Conservation (phyloP, 2,329 filamentous ascomycete species). For the Graphilbum ipis-grandicollis region DNA sequence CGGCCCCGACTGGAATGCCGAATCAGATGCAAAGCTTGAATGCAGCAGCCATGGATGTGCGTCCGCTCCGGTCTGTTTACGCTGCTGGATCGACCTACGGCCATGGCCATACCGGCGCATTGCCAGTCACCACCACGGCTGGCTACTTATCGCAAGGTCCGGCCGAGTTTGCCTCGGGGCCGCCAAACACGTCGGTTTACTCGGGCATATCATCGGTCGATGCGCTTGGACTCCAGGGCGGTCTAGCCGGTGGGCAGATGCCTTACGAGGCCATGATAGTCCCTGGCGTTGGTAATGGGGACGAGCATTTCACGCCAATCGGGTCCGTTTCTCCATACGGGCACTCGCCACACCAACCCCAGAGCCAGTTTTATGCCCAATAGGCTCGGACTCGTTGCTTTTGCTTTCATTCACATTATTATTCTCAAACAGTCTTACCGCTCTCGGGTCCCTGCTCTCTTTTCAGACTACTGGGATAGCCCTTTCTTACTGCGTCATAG, state of each 20-base stretch:
- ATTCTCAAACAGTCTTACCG: neutral
- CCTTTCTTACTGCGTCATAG: no score
- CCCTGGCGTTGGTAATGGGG: conserved; percentile 13
- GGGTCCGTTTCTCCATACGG: conserved; percentile 25
- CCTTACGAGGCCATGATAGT: conserved; percentile 17
- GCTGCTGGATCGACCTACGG: conserved; percentile 9
- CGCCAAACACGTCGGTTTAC: conserved; percentile 11
- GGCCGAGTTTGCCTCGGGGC: conserved; percentile 15
- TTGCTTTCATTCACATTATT: neutral
- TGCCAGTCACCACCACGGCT: conserved; percentile 16
- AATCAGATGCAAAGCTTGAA: conserved; percentile 11
- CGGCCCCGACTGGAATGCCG: conserved; percentile 1
- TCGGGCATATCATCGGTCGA: conserved; percentile 15
- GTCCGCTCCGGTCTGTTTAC: conserved; percentile 6
- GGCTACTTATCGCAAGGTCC: conserved; percentile 8
- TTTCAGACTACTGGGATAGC: no score
- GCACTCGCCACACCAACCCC: conserved; percentile 22
- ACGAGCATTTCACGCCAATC: conserved; percentile 19
- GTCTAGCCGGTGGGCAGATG: conserved; percentile 10
- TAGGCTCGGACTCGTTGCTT: conserved; percentile 5
- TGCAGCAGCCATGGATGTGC: conserved; percentile 4
- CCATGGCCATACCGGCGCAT: conserved; percentile 1
- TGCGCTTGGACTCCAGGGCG: conserved; percentile 20
- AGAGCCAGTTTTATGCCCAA: conserved; percentile 11
- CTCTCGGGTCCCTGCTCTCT: no score